phyloP scores from a whole-genome alignment of 179 eudicot species.

The Nepenthes alata region DNA sequence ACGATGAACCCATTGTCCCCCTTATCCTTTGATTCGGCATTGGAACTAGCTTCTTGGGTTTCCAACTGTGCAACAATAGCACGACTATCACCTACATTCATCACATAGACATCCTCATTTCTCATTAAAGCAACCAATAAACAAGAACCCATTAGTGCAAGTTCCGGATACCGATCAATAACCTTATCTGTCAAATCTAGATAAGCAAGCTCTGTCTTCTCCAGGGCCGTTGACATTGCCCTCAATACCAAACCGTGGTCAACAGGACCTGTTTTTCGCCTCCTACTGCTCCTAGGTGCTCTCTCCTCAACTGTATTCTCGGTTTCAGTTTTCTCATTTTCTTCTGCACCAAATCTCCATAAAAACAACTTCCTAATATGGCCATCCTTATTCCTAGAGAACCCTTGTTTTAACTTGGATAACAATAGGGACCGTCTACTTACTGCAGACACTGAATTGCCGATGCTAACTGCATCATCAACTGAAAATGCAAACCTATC shows the following conservation, averaged over 20 bases:
- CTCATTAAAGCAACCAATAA: constrained; percentile 84
- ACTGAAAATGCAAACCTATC: constrained; percentile 94
- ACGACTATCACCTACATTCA: constrained; percentile 96
- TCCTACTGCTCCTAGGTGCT: constrained; percentile 30
- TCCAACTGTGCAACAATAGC: constrained; percentile 84
- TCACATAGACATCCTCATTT: constrained; percentile 96
- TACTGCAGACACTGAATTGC: constrained; percentile 49
- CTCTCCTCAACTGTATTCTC: constrained; percentile 37
- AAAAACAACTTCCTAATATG: constrained; percentile 33
- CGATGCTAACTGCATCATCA: constrained; percentile 70
- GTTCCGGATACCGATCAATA: constrained; percentile 87
- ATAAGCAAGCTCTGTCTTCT: constrained; percentile 65
- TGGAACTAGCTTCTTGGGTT: constrained; percentile 28
- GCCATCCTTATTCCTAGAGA: constrained; percentile 45
- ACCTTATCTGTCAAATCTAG: constrained; percentile 88
- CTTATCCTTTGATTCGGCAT: constrained; percentile 17
- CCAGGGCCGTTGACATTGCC: constrained; percentile 73
- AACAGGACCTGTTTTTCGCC: constrained; percentile 52
- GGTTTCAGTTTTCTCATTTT: constrained; percentile 32
- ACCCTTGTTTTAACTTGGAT: constrained; percentile 73
- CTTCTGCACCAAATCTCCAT: constrained; percentile 66
- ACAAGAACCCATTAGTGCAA: constrained; percentile 98
- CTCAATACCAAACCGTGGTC: constrained; percentile 71
- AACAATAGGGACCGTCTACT: constrained; percentile 57
- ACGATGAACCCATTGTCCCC: constrained; percentile 20